Base-by-base conservation (phyloP, 2,329 filamentous ascomycete genomes). In the Cytospora chrysosperma region DNA sequence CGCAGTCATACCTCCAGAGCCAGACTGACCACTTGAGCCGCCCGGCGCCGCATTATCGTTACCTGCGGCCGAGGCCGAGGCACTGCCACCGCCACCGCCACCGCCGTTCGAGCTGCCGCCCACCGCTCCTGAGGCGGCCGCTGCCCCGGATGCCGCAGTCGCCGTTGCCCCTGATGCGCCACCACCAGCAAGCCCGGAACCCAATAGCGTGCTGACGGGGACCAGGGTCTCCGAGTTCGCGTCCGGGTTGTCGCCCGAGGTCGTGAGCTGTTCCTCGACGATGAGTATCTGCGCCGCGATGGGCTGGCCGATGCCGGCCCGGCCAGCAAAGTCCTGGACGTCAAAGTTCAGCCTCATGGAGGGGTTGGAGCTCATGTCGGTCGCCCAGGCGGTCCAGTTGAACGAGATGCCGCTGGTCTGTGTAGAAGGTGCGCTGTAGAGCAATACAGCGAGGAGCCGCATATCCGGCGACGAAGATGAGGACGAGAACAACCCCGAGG, bases 401-500 rank as follows among this genome's bases (percentile, higher is more conserved):
- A 65, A 64, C 24, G 62, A 53, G 34, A 30, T 32, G 1, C 40
- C 27, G 34, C 54, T 43, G 21, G 34, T 34, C 34, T 53, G 37
- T 24, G 30, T 30, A 40, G 54, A n/a, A 10, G 62, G 17, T 17
- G 56, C 47, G 30, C 17, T 61, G 50, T 65, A 65, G 19, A 65
- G 27, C 28, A 65, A 26, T 4, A 65, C 61, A 1, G 57, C 61
- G 54, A 65, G 64, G 28, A 65, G 64, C 21, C 64, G 56, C 49
- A 61, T n/a, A 15, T 64, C 61, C 8, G 68, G 67, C 13, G 51
- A 62, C 8, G 63, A 66, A 49, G 56, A 65, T 50, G 60, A 56
- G 30, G 61, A 60, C 12, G 75, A 77, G 60, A 65, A 65, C 13
- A 65, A 32, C 26, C 61, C 56, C 24, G 61, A 63, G 3, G 64